Percentiles rank a stretch among this genome's conserved stretches.
Evolutionary conservation across 805 yeast genomes (phyloP).

Genomic region (Hanseniaspora thailandica): DNA sequence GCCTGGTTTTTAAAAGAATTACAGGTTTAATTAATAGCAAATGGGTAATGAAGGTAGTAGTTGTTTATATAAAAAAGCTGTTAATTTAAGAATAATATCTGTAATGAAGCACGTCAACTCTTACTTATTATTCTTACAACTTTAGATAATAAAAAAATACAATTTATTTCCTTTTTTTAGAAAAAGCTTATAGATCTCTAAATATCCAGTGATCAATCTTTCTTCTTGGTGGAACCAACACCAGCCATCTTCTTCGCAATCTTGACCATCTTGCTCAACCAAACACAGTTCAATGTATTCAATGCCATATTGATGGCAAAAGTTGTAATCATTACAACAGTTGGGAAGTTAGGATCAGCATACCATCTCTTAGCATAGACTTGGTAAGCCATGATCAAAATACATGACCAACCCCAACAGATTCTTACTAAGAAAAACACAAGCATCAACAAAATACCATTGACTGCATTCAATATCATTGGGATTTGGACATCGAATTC

Average conservation of each 20-base stretch:
- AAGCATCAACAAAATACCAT: constrained; percentile 58
- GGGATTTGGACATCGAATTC: constrained; percentile 15
- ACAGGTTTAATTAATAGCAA: too few species aligned
- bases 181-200: too few species aligned
- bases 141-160: too few species aligned
- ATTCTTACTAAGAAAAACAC: constrained; percentile 72
- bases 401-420: constrained; percentile 77
- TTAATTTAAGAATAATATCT: too few species aligned
- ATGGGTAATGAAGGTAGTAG: too few species aligned
- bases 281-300: constrained; percentile 57
- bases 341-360: constrained; percentile 30
- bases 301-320: constrained; percentile 50
- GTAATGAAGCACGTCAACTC: too few species aligned
- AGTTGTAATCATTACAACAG: constrained; percentile 38
- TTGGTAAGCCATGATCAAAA: constrained; percentile 38
- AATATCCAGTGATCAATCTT: background rate
- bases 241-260: constrained; percentile 50
- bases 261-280: constrained; percentile 80
- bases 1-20: too few species aligned
- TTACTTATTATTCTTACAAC: too few species aligned
- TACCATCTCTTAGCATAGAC: constrained; percentile 27
- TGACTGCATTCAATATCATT: constrained; percentile 43
- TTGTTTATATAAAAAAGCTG: too few species aligned
- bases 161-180: too few species aligned
- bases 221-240: background rate